A percentile compares a stretch with the other conserved stretches of the same genome.
Evolutionary conservation across 208 protist genomes (phyloP).

Genomic region (Crithidia fasciculata): DNA sequence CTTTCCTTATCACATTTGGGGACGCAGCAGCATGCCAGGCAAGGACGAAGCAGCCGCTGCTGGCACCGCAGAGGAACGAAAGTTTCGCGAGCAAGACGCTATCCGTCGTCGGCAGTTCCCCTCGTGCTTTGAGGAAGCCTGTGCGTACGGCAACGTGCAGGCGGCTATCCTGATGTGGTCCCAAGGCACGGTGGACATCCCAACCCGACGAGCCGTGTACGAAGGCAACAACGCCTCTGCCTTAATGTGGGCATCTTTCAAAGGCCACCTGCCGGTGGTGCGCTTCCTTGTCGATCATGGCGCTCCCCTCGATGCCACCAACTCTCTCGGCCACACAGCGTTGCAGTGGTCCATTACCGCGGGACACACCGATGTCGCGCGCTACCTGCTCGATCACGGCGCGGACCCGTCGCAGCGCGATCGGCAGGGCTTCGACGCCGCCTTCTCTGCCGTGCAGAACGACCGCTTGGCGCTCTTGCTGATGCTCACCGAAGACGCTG

Average conservation of each 20-base stretch:
- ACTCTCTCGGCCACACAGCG: conserved; percentile 65
- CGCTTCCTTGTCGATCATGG: conserved; percentile 74
- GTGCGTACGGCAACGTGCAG: conserved; percentile 64
- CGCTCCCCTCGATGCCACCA: conserved; percentile 46
- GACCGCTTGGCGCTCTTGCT: conserved; percentile 52
- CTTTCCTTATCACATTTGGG: conserved; percentile 49
- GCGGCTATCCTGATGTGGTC: conserved; percentile 56
- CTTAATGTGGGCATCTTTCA: conserved; percentile 76
- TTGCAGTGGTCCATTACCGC: conserved; percentile 68
- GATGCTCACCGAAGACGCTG: conserved; percentile 58
- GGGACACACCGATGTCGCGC: conserved; percentile 48
- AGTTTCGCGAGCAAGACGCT: conserved; percentile 28
- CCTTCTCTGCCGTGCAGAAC: conserved; percentile 69
- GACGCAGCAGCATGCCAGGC: conserved; percentile 18
- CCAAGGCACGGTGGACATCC: conserved; percentile 55
- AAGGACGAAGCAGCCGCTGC: background rate
- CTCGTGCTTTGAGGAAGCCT: conserved; percentile 66
- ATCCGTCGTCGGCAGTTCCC: conserved; percentile 46
- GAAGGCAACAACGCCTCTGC: conserved; percentile 62
- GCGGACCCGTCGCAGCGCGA: conserved; percentile 60
- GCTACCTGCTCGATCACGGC: conserved; percentile 72
- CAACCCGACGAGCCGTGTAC: conserved; percentile 37
- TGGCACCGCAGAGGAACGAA: conserved; percentile 7
- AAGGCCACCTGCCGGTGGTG: conserved; percentile 63
- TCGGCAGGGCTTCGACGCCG: conserved; percentile 61